These are phyloP conservation scores for Pseudisothecium myosuroides DNA, from an alignment of 225 moss, liverwort and hornwort genomes.

Conservation along the genomic window DNA sequence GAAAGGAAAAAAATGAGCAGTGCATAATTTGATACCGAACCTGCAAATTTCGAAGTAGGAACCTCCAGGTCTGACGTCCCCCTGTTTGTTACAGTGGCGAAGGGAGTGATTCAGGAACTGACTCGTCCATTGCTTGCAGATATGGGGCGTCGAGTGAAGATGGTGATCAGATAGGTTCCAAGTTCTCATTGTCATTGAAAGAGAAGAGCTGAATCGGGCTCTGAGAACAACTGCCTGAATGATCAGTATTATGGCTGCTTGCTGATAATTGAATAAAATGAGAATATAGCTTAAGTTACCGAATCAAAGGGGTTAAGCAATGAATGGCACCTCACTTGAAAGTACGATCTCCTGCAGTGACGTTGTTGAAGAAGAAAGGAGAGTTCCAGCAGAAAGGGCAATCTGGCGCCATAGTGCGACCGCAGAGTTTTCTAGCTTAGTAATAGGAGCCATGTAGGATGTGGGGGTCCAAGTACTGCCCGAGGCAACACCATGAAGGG, in stretches of 20 bases:
- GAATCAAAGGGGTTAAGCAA: not conserved
- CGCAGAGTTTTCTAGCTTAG: not conserved
- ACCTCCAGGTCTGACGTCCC: not conserved
- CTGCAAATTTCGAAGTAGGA: not conserved
- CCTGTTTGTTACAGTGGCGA: not conserved
- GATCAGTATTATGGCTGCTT: not conserved
- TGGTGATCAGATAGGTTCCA: not conserved
- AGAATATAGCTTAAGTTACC: not conserved
- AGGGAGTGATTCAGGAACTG: not conserved
- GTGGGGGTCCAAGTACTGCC: not conserved
- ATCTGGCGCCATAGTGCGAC: not conserved
- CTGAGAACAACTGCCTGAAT: not conserved
- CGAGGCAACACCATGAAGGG: not conserved
- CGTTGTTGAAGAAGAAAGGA: not conserved
- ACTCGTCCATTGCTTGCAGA: not conserved
- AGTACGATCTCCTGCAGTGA: not conserved
- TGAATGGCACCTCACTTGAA: not conserved
- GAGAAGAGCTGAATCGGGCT: not conserved
- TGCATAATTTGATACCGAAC: not conserved
- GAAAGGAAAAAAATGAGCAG: not conserved
- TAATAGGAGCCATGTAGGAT: conserved; percentile 15
- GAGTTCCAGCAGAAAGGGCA: not conserved
- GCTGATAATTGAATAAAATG: not conserved
- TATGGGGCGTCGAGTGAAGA: not conserved
- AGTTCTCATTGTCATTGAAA: not conserved